Percentiles rank a stretch among this genome's conserved stretches.
Evolutionary conservation across 2,329 filamentous ascomycete species (phyloP).

Genomic region (Diaporthe sp.): DNA sequence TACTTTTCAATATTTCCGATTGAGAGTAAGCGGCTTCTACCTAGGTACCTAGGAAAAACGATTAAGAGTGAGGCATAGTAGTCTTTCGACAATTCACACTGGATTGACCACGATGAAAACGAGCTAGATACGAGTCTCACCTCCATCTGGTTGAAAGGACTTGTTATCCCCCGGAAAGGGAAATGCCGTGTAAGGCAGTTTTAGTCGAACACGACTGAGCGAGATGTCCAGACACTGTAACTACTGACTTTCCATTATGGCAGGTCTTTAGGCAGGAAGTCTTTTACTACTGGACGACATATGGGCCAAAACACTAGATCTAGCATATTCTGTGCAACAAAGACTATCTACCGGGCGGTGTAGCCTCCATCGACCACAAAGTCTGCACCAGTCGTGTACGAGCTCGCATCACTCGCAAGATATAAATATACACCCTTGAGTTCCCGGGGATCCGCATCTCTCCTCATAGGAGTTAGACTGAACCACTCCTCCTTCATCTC

Average conservation of each 20-base stretch:
- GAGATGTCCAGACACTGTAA: neutral
- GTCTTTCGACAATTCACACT: neutral
- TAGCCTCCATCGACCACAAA: constrained; percentile 51
- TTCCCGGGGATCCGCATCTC: constrained; percentile 50
- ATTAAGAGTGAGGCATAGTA: neutral
- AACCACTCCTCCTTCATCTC: constrained; percentile 54
- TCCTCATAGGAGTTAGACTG: constrained; percentile 49
- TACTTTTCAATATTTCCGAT: neutral
- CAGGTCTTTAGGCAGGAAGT: neutral
- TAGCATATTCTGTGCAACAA: neutral
- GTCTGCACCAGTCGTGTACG: constrained; percentile 52
- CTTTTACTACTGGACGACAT: neutral
- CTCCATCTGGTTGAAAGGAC: neutral
- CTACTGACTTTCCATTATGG: neutral
- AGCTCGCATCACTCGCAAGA: constrained; percentile 50
- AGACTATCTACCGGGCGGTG: constrained; percentile 34
- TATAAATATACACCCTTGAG: constrained; percentile 51
- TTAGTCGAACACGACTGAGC: neutral
- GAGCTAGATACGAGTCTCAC: neutral
- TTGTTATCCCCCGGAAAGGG: neutral
- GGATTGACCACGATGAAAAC: neutral
- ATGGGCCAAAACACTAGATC: neutral
- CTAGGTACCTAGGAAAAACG: neutral
- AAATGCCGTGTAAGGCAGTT: neutral
- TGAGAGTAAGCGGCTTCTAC: neutral